phyloP scores from a whole-genome alignment of 495 filamentous ascomycete species.

The Lentithecium fluviatile region DNA sequence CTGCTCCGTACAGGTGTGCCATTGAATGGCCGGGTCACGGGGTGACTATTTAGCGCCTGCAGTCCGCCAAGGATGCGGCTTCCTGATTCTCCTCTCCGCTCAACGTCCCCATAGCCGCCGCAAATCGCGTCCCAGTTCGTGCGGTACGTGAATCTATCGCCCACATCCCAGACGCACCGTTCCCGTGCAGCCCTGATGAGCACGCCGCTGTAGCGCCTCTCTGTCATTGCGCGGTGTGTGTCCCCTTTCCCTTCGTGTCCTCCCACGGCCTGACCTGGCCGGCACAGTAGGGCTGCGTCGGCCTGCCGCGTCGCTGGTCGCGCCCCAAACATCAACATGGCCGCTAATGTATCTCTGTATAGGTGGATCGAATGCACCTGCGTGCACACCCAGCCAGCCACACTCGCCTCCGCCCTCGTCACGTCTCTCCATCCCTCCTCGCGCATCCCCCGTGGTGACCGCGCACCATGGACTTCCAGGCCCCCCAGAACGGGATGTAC shows the following conservation, averaged over 20 bases:
- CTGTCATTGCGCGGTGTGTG: conserved; percentile 15
- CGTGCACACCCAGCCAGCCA: background rate
- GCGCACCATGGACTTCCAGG: conserved; percentile 28
- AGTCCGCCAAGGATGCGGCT: background rate
- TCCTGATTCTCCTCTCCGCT: background rate
- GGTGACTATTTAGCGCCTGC: too few species aligned
- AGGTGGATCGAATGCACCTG: conserved; percentile 19
- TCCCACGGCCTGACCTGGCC: too few species aligned
- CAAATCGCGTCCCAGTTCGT: conserved; percentile 15
- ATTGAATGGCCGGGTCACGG: too few species aligned
- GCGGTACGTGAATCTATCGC: conserved; percentile 19
- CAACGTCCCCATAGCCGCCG: conserved; percentile 11
- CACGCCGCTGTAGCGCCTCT: conserved; percentile 16
- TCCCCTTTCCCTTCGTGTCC: background rate
- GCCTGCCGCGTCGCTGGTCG: background rate
- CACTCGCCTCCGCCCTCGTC: background rate
- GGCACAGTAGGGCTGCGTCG: too few species aligned
- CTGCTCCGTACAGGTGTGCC: too few species aligned
- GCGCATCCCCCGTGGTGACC: background rate
- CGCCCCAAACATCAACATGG: background rate
- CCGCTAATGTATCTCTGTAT: background rate
- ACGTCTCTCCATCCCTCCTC: too few species aligned
- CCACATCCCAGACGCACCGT: conserved; percentile 14
- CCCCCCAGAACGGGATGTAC: conserved; percentile 27
- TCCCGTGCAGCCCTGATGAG: conserved; percentile 8